Percentiles rank a stretch among this genome's conserved stretches.
Evolutionary conservation across 192 early-diverging fungal species (phyloP).

Genomic region (Mortierella antarctica): DNA sequence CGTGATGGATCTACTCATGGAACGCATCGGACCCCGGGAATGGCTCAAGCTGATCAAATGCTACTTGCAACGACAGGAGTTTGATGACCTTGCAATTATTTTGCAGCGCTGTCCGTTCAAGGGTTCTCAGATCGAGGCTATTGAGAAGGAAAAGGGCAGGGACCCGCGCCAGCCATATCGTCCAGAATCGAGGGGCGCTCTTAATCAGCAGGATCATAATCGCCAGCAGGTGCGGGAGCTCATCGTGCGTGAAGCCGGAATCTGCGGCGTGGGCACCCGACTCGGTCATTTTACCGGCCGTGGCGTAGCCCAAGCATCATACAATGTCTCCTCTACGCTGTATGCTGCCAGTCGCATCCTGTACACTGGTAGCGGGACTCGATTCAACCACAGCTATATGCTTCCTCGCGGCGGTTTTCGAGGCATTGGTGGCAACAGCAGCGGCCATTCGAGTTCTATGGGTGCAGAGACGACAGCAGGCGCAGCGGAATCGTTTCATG

Average conservation of each 20-base stretch:
- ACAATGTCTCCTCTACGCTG: conserved; percentile 35
- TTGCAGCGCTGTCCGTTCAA: conserved; percentile 45
- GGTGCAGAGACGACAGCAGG: not conserved
- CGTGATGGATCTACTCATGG: conserved; percentile 43
- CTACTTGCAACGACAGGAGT: conserved; percentile 41
- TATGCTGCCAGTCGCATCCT: conserved; percentile 25
- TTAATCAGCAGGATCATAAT: not conserved
- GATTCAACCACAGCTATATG: conserved; percentile 40
- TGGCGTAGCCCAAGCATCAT: conserved; percentile 29
- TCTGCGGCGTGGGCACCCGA: conserved; percentile 37
- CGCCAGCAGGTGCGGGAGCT: conserved; percentile 37
- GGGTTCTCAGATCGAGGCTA: conserved; percentile 31
- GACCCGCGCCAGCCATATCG: not conserved
- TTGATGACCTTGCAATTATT: conserved; percentile 34
- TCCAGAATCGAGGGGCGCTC: not conserved
- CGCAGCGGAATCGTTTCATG: conserved; percentile 14
- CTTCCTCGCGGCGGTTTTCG: conserved; percentile 44
- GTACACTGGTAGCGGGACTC: conserved; percentile 44
- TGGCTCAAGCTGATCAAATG: conserved; percentile 50
- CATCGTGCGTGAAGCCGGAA: conserved; percentile 35
- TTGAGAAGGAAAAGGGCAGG: not conserved
- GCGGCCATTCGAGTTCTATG: conserved; percentile 16
- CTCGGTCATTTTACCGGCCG: conserved; percentile 28
- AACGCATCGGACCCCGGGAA: conserved; percentile 42
- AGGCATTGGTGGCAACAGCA: conserved; percentile 43